phyloP scores from a whole-genome alignment of 345 rosid species.

The Murraya koenigii region DNA sequence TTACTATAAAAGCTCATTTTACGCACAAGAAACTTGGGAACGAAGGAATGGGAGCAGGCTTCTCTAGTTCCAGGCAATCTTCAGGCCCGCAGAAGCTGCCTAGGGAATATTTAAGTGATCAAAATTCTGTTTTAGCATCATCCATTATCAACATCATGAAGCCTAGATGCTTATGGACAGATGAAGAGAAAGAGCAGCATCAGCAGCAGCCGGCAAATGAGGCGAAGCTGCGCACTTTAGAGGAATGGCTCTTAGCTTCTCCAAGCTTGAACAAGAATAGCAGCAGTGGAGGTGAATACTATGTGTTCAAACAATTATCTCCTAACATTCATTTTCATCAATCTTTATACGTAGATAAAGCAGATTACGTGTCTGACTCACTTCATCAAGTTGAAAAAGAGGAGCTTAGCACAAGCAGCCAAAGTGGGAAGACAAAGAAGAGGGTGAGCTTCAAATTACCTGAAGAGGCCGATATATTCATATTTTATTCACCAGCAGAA shows the following conservation, averaged over 20 bases:
- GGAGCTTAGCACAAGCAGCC: not conserved
- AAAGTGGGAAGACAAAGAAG: conserved; percentile 30
- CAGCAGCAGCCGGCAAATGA: not conserved
- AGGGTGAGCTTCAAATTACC: conserved; percentile 47
- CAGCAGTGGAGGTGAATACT: conserved; percentile 20
- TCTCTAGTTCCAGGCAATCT: conserved; percentile 13
- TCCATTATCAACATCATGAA: not conserved
- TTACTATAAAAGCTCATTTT: not conserved
- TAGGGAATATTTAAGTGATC: not conserved
- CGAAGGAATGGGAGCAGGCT: conserved; percentile 24
- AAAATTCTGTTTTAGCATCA: not conserved
- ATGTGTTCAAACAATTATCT: conserved; percentile 18
- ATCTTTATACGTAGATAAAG: conserved; percentile 14
- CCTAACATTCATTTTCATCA: conserved; percentile 33
- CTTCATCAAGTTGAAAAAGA: conserved; percentile 4
- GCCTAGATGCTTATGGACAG: conserved; percentile 9
- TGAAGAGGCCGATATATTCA: conserved; percentile 35
- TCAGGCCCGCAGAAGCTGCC: conserved; percentile 8
- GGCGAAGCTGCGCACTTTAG: conserved; percentile 15
- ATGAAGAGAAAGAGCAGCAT: conserved; percentile 6
- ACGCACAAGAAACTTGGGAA: not conserved
- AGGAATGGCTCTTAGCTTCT: conserved; percentile 35
- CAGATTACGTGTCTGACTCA: not conserved
- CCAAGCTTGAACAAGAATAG: conserved; percentile 10
- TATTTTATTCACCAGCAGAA: conserved; percentile 17